phyloP scores from a whole-genome alignment of 1,284 basidiomycete species.

The Apiotrichum veenhuisii region DNA sequence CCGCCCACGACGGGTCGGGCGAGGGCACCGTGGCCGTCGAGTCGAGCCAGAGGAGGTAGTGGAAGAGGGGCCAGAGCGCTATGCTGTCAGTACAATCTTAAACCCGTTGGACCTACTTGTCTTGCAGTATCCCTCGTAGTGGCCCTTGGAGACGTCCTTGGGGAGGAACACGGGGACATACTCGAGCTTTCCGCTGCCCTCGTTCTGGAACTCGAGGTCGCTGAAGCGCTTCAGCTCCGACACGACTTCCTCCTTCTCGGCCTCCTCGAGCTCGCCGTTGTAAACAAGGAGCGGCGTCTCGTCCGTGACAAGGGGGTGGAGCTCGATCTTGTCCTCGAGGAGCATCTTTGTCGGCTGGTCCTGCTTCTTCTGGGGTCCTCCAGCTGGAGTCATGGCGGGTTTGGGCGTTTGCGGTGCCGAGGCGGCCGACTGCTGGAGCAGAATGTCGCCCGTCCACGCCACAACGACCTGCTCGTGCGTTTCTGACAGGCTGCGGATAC shows the following conservation, averaged over 20 bases:
- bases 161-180: conserved; percentile 92
- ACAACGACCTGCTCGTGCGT: conserved; percentile 87
- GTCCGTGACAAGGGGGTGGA: conserved; percentile 19
- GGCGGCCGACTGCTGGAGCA: conserved; percentile 34
- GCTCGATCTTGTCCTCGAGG: conserved; percentile 17
- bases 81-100: conserved; percentile 7
- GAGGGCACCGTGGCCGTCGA: conserved; percentile 54
- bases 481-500: conserved; percentile 75
- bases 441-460: conserved; percentile 89
- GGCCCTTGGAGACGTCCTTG: conserved; percentile 81
- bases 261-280: conserved; percentile 56
- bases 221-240: conserved; percentile 60
- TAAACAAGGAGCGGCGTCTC: conserved; percentile 49
- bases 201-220: conserved; percentile 56
- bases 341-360: conserved; percentile 15
- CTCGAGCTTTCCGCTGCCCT: conserved; percentile 56
- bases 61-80: conserved; percentile 97
- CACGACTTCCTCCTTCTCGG: conserved; percentile 63
- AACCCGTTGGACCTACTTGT: conserved; percentile 62
- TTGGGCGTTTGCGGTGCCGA: background rate
- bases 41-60: conserved; percentile 97
- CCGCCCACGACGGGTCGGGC: conserved; percentile 74
- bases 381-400: background rate
- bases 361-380: background rate
- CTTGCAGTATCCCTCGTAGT: conserved; percentile 98